Evolutionary conservation across 177 flowering plant genomes (phyloP).

Genomic region (Vitis hybrid): DNA sequence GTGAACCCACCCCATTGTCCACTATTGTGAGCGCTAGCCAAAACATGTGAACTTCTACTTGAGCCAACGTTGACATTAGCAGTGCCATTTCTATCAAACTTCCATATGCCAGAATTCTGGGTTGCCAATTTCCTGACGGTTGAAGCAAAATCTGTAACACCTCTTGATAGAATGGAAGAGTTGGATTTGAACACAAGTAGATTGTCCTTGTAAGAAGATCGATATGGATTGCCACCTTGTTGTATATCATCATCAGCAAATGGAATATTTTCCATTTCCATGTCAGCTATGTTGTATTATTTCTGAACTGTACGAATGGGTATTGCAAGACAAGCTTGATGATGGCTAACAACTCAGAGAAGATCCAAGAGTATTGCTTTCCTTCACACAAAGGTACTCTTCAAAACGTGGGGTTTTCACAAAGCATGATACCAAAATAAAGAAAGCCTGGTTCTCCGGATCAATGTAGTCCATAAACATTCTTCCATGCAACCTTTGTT

Average conservation of each 20-base stretch:
- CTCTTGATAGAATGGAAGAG: conserved; percentile 52
- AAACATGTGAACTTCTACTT: conserved; percentile 69
- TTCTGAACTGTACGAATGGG: conserved; percentile 38
- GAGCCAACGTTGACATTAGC: conserved; percentile 58
- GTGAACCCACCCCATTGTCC: conserved; percentile 49
- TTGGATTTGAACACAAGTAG: conserved; percentile 58
- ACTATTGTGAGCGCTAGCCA: conserved; percentile 49
- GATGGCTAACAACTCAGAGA: conserved; percentile 47
- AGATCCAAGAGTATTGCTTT: conserved; percentile 43
- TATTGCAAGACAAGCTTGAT: conserved; percentile 44
- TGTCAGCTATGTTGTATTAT: conserved; percentile 26
- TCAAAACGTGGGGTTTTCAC: conserved; percentile 59
- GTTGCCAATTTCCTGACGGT: conserved; percentile 82
- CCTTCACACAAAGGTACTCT: conserved; percentile 61
- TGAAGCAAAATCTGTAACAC: conserved; percentile 82
- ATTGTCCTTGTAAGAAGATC: conserved; percentile 59
- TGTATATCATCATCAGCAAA: conserved; percentile 55
- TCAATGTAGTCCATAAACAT: too few species aligned
- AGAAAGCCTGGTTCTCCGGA: too few species aligned
- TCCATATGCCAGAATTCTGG: conserved; percentile 81
- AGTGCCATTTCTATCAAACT: conserved; percentile 70
- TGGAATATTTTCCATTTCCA: conserved; percentile 26
- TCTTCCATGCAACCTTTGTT: too few species aligned
- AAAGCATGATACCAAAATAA: conserved; percentile 54
- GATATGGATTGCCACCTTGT: conserved; percentile 47